Conservation (phyloP, 208 protist genomes). For the Trypanosoma avium region DNA sequence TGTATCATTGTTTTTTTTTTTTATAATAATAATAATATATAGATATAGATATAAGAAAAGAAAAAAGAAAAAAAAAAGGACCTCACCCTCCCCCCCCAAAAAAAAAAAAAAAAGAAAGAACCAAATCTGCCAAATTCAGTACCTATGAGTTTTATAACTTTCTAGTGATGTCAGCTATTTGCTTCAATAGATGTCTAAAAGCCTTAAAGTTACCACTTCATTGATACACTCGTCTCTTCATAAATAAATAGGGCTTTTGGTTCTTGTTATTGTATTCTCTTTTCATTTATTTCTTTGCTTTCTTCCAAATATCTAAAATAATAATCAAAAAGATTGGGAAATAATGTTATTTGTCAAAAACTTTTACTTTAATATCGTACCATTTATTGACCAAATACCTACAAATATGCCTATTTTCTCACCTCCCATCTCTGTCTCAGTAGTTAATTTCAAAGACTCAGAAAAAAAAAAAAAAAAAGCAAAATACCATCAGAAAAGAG, state of each 20-base stretch:
- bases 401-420: neutral
- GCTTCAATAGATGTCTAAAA: neutral
- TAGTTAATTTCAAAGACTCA: neutral
- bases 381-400: neutral
- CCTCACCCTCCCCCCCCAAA: too few relatives aligned
- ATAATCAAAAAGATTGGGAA: constrained; percentile 13
- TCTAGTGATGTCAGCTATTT: neutral
- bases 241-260: too few relatives aligned
- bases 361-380: too few relatives aligned
- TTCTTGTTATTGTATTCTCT: neutral
- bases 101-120: neutral
- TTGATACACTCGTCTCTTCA: too few relatives aligned
- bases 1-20: too few relatives aligned
- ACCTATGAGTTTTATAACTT: neutral
- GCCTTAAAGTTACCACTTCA: neutral
- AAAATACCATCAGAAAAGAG: neutral
- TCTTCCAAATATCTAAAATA: neutral
- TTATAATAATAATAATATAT: neutral
- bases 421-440: neutral
- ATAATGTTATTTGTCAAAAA: too few relatives aligned
- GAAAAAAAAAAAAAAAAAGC: constrained; percentile 9
- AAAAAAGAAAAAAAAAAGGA: neutral
- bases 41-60: neutral
- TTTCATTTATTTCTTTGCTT: constrained; percentile 18
- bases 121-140: neutral